phyloP scores from a whole-genome alignment of 305 asterid species.

The Solanum hybrid region DNA sequence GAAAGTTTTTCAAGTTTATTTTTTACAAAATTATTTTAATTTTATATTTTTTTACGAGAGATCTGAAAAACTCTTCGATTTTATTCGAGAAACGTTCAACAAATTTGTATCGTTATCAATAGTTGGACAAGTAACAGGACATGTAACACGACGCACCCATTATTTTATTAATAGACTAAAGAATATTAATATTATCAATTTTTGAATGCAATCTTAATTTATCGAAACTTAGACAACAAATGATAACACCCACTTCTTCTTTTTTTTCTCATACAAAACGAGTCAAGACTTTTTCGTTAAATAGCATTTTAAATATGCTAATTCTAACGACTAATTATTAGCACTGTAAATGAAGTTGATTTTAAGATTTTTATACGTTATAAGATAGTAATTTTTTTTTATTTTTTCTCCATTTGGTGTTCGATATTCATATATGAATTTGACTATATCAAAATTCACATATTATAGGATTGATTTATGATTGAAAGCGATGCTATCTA shows the following conservation, averaged over 20 bases:
- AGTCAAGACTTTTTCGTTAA: background rate
- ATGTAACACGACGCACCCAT: background rate
- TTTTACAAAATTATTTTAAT: background rate
- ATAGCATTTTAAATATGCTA: background rate
- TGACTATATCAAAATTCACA: background rate
- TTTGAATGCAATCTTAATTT: background rate
- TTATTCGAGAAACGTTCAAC: background rate
- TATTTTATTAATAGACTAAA: background rate
- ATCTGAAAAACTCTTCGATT: no score
- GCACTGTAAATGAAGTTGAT: background rate
- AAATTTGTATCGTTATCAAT: background rate
- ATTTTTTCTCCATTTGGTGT: background rate
- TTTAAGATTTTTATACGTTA: background rate
- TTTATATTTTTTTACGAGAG: background rate
- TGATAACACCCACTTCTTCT: background rate
- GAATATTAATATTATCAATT: background rate
- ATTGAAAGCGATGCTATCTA: no score
- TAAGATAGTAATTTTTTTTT: background rate
- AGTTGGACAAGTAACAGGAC: background rate
- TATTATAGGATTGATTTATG: no score
- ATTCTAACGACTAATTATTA: background rate
- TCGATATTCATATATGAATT: background rate
- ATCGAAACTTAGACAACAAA: background rate
- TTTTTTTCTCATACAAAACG: background rate
- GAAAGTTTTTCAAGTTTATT: no score